Evolutionary conservation across 352 stramenopile genomes (phyloP).

Genomic region (Globisporangium orthogonon): DNA sequence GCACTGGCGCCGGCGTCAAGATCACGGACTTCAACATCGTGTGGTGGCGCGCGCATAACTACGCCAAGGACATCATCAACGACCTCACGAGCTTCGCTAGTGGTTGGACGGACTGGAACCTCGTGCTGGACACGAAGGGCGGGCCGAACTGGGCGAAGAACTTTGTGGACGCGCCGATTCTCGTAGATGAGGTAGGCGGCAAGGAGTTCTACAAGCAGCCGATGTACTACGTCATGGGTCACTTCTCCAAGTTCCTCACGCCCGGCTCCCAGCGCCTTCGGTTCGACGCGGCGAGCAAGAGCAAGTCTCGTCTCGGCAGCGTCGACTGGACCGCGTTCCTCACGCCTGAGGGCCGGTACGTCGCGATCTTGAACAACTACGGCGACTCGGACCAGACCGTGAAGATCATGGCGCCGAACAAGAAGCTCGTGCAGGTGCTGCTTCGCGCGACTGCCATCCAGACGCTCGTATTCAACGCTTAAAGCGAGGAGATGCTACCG

Average conservation of each 20-base stretch:
- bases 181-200: constrained; percentile 35
- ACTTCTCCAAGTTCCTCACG: constrained; percentile 57
- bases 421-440: constrained; percentile 28
- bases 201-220: constrained; percentile 60
- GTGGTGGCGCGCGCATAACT: constrained; percentile 65
- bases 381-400: constrained; percentile 26
- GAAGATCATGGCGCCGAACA: constrained; percentile 30
- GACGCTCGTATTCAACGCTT: constrained; percentile 36
- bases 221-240: constrained; percentile 70
- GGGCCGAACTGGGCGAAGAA: constrained; percentile 77
- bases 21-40: constrained; percentile 34
- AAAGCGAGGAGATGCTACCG: not conserved
- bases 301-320: constrained; percentile 12
- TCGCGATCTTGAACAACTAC: constrained; percentile 29
- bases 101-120: constrained; percentile 84
- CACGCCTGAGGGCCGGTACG: constrained; percentile 19
- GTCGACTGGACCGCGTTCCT: constrained; percentile 23
- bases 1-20: constrained; percentile 29
- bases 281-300: constrained; percentile 13
- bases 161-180: constrained; percentile 58
- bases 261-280: constrained; percentile 31
- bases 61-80: constrained; percentile 76
- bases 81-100: constrained; percentile 63
- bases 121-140: constrained; percentile 45
- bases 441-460: constrained; percentile 35